Evolutionary conservation across 306 rosid genomes (phyloP).

Genomic region (Begonia masoniana): DNA sequence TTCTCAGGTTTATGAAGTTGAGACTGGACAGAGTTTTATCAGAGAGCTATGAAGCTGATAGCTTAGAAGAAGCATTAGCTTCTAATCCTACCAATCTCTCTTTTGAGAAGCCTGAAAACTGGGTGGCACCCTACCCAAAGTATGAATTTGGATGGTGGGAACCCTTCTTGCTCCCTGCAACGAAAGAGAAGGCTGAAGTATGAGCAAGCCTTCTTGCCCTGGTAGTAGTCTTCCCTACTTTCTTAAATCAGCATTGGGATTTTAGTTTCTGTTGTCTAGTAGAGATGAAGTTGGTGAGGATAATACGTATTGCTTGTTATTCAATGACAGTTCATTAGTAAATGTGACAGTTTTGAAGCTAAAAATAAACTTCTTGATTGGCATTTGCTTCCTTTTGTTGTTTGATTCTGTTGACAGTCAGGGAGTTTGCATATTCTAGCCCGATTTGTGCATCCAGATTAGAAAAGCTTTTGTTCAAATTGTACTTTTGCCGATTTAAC

Average conservation of each 20-base stretch:
- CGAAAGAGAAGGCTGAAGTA: slow-evolving; percentile 40
- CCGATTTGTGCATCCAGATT: too few species aligned
- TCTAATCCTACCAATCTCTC: slow-evolving; percentile 63
- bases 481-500: too few species aligned
- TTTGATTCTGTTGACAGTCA: too few species aligned
- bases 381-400: too few species aligned
- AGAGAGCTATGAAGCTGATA: slow-evolving; percentile 62
- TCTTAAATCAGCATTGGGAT: slow-evolving; percentile 8
- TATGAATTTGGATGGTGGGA: slow-evolving; percentile 93
- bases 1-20: slow-evolving; percentile 86
- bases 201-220: slow-evolving; percentile 17
- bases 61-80: slow-evolving; percentile 69
- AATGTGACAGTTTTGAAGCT: not conserved
- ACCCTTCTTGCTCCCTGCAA: slow-evolving; percentile 51
- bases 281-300: slow-evolving; percentile 10
- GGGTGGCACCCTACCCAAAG: slow-evolving; percentile 94
- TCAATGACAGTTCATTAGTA: not conserved
- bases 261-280: slow-evolving; percentile 2
- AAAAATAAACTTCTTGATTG: not conserved
- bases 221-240: slow-evolving; percentile 2
- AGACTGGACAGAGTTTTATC: slow-evolving; percentile 89
- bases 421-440: too few species aligned
- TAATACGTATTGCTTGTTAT: not conserved
- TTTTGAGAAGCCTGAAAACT: slow-evolving; percentile 75
- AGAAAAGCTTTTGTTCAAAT: too few species aligned